phyloP scores from a whole-genome alignment of 148 eudicot species.

The Camellia lanceoleosa region DNA sequence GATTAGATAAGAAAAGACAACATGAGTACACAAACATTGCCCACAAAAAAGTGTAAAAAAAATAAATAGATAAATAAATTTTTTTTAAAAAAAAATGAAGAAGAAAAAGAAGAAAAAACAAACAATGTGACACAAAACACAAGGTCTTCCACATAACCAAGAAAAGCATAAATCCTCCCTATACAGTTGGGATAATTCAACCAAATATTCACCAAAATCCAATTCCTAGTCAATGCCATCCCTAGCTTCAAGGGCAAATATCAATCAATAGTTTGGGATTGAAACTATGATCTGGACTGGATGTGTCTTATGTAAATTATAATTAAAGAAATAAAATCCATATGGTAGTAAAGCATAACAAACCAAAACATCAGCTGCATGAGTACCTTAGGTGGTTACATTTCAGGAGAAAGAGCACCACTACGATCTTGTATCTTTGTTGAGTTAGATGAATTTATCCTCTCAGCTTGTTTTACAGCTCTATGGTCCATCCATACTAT shows the following conservation, averaged over 20 bases:
- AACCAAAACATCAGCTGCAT: not conserved
- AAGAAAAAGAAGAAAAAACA: too few relatives aligned
- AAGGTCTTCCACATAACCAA: not conserved
- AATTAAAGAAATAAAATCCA: not conserved
- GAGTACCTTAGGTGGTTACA: conserved; percentile 98
- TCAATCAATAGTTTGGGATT: not conserved
- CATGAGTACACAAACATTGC: not conserved
- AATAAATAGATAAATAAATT: too few relatives aligned
- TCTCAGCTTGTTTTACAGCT: conserved; percentile 98
- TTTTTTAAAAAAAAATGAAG: not conserved
- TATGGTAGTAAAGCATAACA: not conserved
- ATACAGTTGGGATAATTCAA: not conserved
- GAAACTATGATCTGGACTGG: not conserved
- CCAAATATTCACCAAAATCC: not conserved
- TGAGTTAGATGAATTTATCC: conserved; percentile 77
- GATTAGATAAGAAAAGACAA: not conserved
- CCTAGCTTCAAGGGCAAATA: not conserved
- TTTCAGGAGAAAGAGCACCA: conserved; percentile 95
- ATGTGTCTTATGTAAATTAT: not conserved
- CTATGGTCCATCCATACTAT: conserved; percentile 99
- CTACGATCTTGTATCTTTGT: conserved; percentile 94
- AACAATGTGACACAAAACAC: not conserved
- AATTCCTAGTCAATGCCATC: not conserved
- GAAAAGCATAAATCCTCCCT: not conserved
- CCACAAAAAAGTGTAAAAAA: too few relatives aligned